Evolutionary conservation across 176 grass and related monocot species (phyloP).

Genomic region (Oryza longistaminata): DNA sequence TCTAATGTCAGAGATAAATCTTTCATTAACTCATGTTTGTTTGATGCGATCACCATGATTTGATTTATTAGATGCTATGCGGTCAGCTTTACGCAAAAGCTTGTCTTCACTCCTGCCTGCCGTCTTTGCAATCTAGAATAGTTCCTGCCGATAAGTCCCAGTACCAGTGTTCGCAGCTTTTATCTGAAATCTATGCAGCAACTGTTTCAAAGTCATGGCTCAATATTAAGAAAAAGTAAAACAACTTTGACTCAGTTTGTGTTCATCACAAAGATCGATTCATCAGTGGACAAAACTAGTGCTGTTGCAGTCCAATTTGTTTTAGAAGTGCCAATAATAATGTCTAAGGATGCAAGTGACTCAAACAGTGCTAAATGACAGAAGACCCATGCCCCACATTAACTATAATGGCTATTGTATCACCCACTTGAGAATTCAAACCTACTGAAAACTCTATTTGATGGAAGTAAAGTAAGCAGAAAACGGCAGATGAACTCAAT

Average conservation of each 20-base stretch:
- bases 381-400: constrained; percentile 28
- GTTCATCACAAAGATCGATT: constrained; percentile 6
- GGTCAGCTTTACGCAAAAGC: constrained; percentile 25
- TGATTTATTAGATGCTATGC: constrained; percentile 33
- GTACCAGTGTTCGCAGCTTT: constrained; percentile 1
- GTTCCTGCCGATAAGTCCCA: constrained; percentile 4
- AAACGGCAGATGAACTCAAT: constrained; percentile 11
- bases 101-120: constrained; percentile 27
- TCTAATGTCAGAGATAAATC: not conserved
- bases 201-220: constrained; percentile 32
- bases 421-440: constrained; percentile 23
- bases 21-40: not conserved
- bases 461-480: constrained; percentile 24
- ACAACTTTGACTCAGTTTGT: constrained; percentile 32
- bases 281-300: constrained; percentile 30
- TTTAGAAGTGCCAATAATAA: constrained; percentile 5
- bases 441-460: constrained; percentile 19
- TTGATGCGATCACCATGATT: constrained; percentile 25
- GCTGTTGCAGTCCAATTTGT: constrained; percentile 24
- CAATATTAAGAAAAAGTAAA: constrained; percentile 25
- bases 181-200: constrained; percentile 33
- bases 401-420: constrained; percentile 18
- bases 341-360: constrained; percentile 6
- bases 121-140: constrained; percentile 31
- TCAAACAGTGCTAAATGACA: constrained; percentile 23